These are phyloP conservation scores for Kingdonia uniflora DNA, from an alignment of 164 flowering plant genomes.

Conservation along the genomic window DNA sequence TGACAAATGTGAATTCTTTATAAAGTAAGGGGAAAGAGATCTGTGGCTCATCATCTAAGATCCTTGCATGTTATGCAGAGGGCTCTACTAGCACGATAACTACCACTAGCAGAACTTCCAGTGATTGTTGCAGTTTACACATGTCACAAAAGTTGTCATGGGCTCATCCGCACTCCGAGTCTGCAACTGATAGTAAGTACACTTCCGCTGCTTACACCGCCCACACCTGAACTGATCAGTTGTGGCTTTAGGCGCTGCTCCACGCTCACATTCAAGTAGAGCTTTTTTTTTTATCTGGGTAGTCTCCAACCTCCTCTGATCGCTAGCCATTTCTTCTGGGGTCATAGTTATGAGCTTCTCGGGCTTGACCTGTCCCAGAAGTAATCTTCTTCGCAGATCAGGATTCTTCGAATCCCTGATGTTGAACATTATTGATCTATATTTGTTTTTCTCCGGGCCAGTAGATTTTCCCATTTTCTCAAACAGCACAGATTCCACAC, in stretches of 20 bases:
- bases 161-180: constrained; percentile 99
- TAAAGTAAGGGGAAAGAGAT: neutral
- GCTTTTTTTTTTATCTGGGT: constrained; percentile 62
- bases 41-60: constrained; percentile 10
- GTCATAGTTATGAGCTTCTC: constrained; percentile 47
- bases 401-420: constrained; percentile 78
- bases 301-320: constrained; percentile 45
- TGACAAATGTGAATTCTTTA: neutral
- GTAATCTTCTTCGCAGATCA: constrained; percentile 77
- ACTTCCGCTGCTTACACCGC: constrained; percentile 71
- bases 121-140: constrained; percentile 79
- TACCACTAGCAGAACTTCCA: constrained; percentile 75
- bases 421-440: constrained; percentile 84
- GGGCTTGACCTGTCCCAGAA: constrained; percentile 60
- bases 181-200: constrained; percentile 84
- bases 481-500: constrained; percentile 74
- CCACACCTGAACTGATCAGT: constrained; percentile 88
- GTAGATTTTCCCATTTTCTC: constrained; percentile 66
- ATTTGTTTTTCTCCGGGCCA: constrained; percentile 67
- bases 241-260: constrained; percentile 45
- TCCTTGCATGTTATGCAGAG: constrained; percentile 9
- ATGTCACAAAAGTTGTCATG: constrained; percentile 89
- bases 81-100: neutral
- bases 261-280: constrained; percentile 69
- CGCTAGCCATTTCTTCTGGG: constrained; percentile 88